Percentiles rank a stretch among this genome's conserved stretches.
Evolutionary conservation across 768 basidiomycete genomes (phyloP).

Genomic region (Agaricus sinodeliciosus): DNA sequence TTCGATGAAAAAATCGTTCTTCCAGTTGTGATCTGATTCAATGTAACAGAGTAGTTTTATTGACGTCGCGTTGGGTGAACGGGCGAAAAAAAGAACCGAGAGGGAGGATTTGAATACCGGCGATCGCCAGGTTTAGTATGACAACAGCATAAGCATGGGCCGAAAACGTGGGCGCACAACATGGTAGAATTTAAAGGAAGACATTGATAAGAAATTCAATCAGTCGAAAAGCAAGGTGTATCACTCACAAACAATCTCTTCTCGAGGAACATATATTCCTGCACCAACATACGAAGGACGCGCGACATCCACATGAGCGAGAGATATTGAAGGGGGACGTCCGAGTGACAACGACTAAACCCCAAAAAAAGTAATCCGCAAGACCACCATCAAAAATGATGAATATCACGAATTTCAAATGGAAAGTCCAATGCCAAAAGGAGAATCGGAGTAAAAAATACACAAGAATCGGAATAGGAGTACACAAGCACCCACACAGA

Average conservation of each 20-base stretch:
- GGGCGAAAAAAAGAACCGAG: neutral
- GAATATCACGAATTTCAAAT: neutral
- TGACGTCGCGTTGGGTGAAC: conserved; percentile 3
- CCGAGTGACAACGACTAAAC: conserved; percentile 61
- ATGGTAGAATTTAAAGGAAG: neutral
- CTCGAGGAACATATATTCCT: conserved; percentile 39
- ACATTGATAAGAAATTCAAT: neutral
- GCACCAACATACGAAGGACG: conserved; percentile 43
- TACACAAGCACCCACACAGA: conserved; percentile 10
- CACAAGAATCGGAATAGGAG: neutral
- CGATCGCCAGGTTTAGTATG: too few relatives aligned
- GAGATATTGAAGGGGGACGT: conserved; percentile 61
- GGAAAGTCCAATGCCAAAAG: neutral
- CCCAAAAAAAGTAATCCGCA: neutral
- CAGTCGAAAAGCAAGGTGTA: neutral
- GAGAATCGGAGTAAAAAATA: neutral
- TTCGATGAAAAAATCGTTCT: conserved; percentile 54
- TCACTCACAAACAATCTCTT: conserved; percentile 44
- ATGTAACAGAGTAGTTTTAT: too few relatives aligned
- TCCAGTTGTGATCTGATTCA: conserved; percentile 61
- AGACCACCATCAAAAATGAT: neutral
- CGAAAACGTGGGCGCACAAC: neutral
- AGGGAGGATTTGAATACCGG: too few relatives aligned
- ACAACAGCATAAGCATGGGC: too few relatives aligned
- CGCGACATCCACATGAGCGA: conserved; percentile 60